Base-by-base conservation (phyloP, 2,329 filamentous ascomycete species). In the Eutypa lata region DNA sequence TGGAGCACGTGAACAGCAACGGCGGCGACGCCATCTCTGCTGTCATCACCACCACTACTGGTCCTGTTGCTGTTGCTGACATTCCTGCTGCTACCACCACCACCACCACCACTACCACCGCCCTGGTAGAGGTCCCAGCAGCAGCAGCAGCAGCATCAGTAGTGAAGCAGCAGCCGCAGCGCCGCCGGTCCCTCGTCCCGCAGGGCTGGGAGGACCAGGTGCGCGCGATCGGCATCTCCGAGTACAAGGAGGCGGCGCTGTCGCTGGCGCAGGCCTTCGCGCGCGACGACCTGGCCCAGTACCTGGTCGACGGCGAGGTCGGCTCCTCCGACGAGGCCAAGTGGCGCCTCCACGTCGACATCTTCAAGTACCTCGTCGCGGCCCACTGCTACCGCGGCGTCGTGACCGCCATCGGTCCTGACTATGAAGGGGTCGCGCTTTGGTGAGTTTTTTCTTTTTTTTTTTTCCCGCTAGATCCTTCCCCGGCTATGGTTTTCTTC, bases 201-300 rank as follows among this genome's bases (percentile, higher is more conserved):
- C 63, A 73, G 47, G 68, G 69, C 28, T 83, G 75, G 78, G 76
- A 78, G 55, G 74, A 78, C 59, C 71, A 75, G 49, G 80, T 90
- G 61, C 87, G 89, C 57, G 69, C 80, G 54, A 75, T 92, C 58
- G 75, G 76, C 57, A 79, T 86, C 65, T 74, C 79, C 53, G 88
- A 92, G 72, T 88, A 84, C 74, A 84, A 85, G 66, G 81, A 84
- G 67, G 89, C 88, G 31, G 88, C 86, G 24, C 74, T 81, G 35
- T 86, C 86, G 64, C 81, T 95, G 60, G 87, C 90, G 46, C 84
- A 90, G 67, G 87, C 90, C 57, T 94, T 95, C 73, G 85, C 82
- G 53, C 76, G 84, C 55, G 90, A 94, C 69, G 82, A 89, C 53
- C 80, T 91, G 57, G 84, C 86, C 56, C 79, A 82, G 68, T 94